Conservation (phyloP, 805 yeast genomes). For the Kodamaea hsintzibuensis region DNA sequence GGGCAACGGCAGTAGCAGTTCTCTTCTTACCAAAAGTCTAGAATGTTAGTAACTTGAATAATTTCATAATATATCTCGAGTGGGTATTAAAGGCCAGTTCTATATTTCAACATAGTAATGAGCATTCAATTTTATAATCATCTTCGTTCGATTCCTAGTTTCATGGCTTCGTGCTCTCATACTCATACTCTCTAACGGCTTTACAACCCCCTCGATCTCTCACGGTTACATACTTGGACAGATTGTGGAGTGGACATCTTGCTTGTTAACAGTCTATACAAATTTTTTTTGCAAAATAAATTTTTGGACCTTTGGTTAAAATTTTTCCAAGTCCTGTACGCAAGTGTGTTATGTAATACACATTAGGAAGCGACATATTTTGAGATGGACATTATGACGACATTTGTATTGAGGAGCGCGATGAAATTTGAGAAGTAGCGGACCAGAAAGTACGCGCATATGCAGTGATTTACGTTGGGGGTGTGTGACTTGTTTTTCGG, state of each 20-base stretch:
- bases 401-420: not conserved
- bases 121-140: not conserved
- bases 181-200: not conserved
- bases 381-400: not conserved
- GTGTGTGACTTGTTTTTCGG: conserved; percentile 12
- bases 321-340: conserved; percentile 11
- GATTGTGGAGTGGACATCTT: conserved; percentile 73
- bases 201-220: not conserved
- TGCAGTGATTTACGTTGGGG: not conserved
- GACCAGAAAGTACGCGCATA: not conserved
- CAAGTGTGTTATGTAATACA: not conserved
- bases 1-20: conserved; percentile 99
- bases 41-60: conserved; percentile 21
- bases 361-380: not conserved
- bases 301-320: conserved; percentile 1
- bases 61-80: not conserved
- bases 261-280: conserved; percentile 13
- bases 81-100: not conserved
- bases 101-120: not conserved
- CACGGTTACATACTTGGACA: conserved; percentile 72
- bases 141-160: not conserved
- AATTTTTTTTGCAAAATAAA: conserved; percentile 8
- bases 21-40: conserved; percentile 99
- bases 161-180: not conserved
- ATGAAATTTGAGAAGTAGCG: not conserved